Evolutionary conservation across 2,329 filamentous ascomycete genomes (phyloP), one percentile per base, ranked within the genome.

Genomic region (Exophiala sideris): DNA sequence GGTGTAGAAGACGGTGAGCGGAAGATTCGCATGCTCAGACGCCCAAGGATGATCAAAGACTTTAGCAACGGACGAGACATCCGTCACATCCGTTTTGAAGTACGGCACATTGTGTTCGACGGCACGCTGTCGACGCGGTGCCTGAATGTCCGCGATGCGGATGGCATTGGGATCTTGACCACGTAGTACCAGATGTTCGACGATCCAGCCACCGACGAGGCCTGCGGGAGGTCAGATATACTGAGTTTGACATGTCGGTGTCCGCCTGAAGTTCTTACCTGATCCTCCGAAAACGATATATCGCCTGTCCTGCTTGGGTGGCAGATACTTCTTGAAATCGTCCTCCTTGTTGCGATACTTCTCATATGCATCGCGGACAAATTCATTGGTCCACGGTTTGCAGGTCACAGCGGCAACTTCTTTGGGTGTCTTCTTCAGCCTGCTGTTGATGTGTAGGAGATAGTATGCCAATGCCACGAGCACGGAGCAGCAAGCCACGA

Each of bases 1-100:
- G 0, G 76, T 82, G 67, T 83, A 80, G 62, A 79, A 81, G 11
- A 83, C 79, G 1, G 79, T 82, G 20, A 83, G 66, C 1, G 80
- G 79, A 3, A 76, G 69, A 3, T 65, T 44, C 4, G 73, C 68
- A 4, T 74, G 69, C 1, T 65, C 64, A 2, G 65, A 45, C 2
- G 72, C 68, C 80, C 81, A 83, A 4, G 74, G 69, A 18, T 68
- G 67, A 5, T 68, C 64, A 52, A 83, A 82, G 12, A 79, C 78
- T 0, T 67, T 69, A 5, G 66, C 56, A 0, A 78, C 75, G 2
- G 73, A 73, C 3, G 67, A 57, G 16, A 67, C 63, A 14, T 79
- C 77, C 2, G 76, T 73, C 60, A 83, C 79, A 62, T 84, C 76
- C 18, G 77, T 73, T 58, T 75, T 68, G 39, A 73, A 67, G 54